Base-by-base conservation (phyloP, 768 basidiomycete genomes). In the Clitopilus passeckerianus region DNA sequence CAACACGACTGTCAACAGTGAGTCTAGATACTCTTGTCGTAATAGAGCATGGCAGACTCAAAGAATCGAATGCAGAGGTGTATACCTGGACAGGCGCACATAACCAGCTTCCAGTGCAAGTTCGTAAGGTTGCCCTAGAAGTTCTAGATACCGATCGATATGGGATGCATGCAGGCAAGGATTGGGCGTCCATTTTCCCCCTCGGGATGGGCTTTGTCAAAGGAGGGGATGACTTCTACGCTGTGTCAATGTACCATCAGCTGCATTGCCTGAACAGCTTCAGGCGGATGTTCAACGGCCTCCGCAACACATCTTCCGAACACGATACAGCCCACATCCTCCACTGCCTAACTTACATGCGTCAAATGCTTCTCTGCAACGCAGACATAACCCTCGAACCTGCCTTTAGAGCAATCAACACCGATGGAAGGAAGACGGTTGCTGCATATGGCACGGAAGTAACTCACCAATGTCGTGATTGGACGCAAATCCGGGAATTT, bases 301-400 rank as follows among this genome's bases (percentile, higher is more conserved):
- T 16, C 30, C 44, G 34, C 12, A 41, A 41, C 37, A 18, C 37
- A 41, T 41, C 37, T 2, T 16, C 56, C 23, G 56, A 53, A n/a
- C 34, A 54, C 20, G 15, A 41, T n/a, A 30, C 52, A 23, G 34
- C 35, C 14, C 60, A 60, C 30, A 56, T 46, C 8, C 24, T 57
- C n/a, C 60, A 60, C 24, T 60, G 60, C 44, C 34, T 60, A 16
- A 24, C 43, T n/a, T 60, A 57, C 35, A 34, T 60, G 27, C 56
- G 60, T 34, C 60, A 60, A 53, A 57, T 57, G 33, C 30, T 60
- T 3, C 34, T 60, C 34, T 60, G 60, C 52, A 57, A 41, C 24
- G 60, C 56, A 44, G 60, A 60, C 35, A 57, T 50, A n/a, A 57
- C 60, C 9, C 56, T 60, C 23, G 60, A 60, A 41, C 60, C 56